Evolutionary conservation across 2,329 filamentous ascomycete species (phyloP).

Genomic region (Cercospora sp.): DNA sequence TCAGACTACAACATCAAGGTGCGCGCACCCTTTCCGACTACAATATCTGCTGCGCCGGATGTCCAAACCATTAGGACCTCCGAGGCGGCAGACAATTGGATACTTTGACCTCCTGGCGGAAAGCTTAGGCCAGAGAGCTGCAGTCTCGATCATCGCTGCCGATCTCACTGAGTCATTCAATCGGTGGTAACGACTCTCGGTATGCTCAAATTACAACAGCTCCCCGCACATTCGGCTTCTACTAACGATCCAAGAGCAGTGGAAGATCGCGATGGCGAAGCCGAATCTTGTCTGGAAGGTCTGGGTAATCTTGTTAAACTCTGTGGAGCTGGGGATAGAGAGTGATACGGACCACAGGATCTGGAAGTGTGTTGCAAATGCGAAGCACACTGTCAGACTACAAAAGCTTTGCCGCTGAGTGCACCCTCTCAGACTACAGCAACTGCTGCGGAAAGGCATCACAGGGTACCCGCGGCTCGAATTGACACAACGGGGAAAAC

Average conservation of each 20-base stretch:
- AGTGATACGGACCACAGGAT: too few species aligned
- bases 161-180: background rate
- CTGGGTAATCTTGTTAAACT: background rate
- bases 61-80: background rate
- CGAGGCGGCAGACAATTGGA: background rate
- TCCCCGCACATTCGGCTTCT: too few species aligned
- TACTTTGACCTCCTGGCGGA: background rate
- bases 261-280: too few species aligned
- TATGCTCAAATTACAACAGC: background rate
- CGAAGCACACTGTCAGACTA: too few species aligned
- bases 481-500: too few species aligned
- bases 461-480: too few species aligned
- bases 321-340: background rate
- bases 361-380: too few species aligned
- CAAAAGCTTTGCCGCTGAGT: too few species aligned
- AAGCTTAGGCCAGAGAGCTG: background rate
- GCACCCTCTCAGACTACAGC: too few species aligned
- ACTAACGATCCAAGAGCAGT: too few species aligned
- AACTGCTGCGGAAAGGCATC: too few species aligned
- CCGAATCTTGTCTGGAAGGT: background rate
- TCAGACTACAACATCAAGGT: background rate
- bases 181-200: background rate
- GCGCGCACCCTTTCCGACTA: background rate
- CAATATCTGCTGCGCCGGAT: background rate
- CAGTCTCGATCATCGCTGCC: too few species aligned